Evolutionary conservation across 2,329 filamentous ascomycete species (phyloP).

Genomic region (Fusarium liriodendri): DNA sequence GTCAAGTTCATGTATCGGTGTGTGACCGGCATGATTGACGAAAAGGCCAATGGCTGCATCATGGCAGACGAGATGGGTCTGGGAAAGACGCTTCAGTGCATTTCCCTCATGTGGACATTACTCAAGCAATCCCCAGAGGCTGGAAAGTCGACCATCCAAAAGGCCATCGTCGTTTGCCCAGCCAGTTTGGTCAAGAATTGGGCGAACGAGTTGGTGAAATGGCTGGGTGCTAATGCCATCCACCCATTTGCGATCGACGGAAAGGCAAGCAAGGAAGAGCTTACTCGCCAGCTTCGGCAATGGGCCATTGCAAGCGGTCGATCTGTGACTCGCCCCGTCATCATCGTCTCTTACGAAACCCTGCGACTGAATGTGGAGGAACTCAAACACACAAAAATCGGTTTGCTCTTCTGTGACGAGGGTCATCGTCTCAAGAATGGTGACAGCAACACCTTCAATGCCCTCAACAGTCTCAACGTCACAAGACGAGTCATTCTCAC

Average conservation of each 20-base stretch:
- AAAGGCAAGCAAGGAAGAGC: conserved; percentile 93
- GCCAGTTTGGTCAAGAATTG: conserved; percentile 97
- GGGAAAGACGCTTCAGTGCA: conserved; percentile 97
- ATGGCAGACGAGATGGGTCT: conserved; percentile 99
- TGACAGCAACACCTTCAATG: conserved; percentile 94
- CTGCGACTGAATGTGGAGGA: conserved; percentile 91
- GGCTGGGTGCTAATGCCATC: conserved; percentile 92
- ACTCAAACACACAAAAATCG: conserved; percentile 89
- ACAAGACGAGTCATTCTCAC: conserved; percentile 93
- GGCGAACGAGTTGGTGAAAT: conserved; percentile 97
- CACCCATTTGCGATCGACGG: conserved; percentile 96
- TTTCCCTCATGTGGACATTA: conserved; percentile 95
- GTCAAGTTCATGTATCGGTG: conserved; percentile 98
- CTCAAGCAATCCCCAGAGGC: conserved; percentile 95
- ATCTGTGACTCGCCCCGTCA: conserved; percentile 87
- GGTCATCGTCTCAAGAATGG: conserved; percentile 97
- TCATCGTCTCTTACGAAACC: conserved; percentile 98
- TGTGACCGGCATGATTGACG: conserved; percentile 94
- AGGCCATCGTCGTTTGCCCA: conserved; percentile 95
- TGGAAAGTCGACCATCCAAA: conserved; percentile 93
- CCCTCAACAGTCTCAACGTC: conserved; percentile 90
- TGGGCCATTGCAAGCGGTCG: conserved; percentile 96
- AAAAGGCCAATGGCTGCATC: conserved; percentile 95
- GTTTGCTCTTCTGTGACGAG: conserved; percentile 93
- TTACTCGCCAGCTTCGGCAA: conserved; percentile 89